Percentiles rank a stretch among this genome's conserved stretches.
phyloP scores from a whole-genome alignment of 208 protist species.

The Acanthamoeba lenticulata region DNA sequence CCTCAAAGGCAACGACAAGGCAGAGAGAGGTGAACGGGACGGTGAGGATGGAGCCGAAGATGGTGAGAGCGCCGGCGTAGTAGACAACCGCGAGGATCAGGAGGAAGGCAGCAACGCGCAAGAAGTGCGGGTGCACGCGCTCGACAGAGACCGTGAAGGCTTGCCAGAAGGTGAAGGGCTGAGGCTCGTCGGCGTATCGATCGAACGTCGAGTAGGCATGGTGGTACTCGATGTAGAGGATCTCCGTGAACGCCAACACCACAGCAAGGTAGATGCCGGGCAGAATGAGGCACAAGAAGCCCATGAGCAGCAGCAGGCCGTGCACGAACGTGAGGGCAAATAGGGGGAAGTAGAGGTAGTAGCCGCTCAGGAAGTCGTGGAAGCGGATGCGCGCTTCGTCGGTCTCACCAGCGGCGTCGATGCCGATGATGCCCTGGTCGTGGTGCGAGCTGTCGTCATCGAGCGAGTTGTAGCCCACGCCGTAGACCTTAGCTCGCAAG shows the following conservation, averaged over 20 bases:
- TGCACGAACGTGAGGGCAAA: slow-evolving; percentile 25
- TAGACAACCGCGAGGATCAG: not conserved
- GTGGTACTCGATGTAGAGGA: slow-evolving; percentile 55
- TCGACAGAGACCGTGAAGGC: slow-evolving; percentile 34
- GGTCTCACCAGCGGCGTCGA: not conserved
- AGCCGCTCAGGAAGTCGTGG: slow-evolving; percentile 40
- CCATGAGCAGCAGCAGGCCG: not conserved
- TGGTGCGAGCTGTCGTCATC: not conserved
- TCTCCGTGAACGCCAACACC: slow-evolving; percentile 1
- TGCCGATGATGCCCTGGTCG: not conserved
- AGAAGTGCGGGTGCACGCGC: slow-evolving; percentile 38
- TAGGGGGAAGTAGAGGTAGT: slow-evolving; percentile 38
- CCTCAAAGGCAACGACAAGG: slow-evolving; percentile 24
- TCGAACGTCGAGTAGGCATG: slow-evolving; percentile 3
- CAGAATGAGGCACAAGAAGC: slow-evolving; percentile 37
- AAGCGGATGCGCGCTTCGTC: not conserved
- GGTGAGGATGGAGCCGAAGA: slow-evolving; percentile 36
- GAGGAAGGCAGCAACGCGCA: slow-evolving; percentile 27
- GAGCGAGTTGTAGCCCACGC: slow-evolving; percentile 7
- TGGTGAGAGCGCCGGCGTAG: not conserved
- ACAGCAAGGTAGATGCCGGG: slow-evolving; percentile 34
- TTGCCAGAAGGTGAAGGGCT: slow-evolving; percentile 55
- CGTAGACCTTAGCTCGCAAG: slow-evolving; percentile 30
- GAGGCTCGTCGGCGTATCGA: slow-evolving; percentile 16
- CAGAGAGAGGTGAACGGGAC: slow-evolving; percentile 29